Percentiles rank a stretch among this genome's conserved stretches.
Conservation (phyloP, 495 filamentous ascomycete genomes). For the Daldinia loculata region DNA sequence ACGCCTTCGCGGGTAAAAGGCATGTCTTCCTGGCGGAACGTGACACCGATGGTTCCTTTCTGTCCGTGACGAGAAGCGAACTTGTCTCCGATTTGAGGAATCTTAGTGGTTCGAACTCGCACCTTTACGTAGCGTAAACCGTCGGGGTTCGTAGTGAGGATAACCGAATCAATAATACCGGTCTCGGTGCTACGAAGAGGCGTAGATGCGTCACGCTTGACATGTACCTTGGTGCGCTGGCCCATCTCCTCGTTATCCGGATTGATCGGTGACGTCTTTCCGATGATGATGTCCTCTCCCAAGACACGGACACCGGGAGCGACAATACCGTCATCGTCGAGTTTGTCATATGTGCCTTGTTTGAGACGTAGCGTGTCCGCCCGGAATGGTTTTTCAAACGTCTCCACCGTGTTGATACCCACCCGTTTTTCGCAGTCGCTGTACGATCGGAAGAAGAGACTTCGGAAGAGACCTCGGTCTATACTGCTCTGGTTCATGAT, state of each 20-base stretch:
- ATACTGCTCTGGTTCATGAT: slow-evolving; percentile 99
- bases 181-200: slow-evolving; percentile 94
- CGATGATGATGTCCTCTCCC: slow-evolving; percentile 98
- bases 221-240: slow-evolving; percentile 85
- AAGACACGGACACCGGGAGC: slow-evolving; percentile 92
- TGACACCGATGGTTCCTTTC: slow-evolving; percentile 99
- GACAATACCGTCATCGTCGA: slow-evolving; percentile 94
- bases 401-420: slow-evolving; percentile 86
- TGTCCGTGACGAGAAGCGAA: slow-evolving; percentile 99
- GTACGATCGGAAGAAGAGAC: slow-evolving; percentile 97
- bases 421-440: slow-evolving; percentile 95
- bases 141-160: slow-evolving; percentile 91
- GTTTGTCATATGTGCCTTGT: slow-evolving; percentile 96
- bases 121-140: slow-evolving; percentile 95
- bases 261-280: slow-evolving; percentile 93
- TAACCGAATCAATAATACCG: slow-evolving; percentile 92
- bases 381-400: slow-evolving; percentile 94
- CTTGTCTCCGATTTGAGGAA: slow-evolving; percentile 98
- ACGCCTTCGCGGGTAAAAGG: slow-evolving; percentile 94
- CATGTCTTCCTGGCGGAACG: slow-evolving; percentile 97
- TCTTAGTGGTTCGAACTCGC: slow-evolving; percentile 94
- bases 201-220: slow-evolving; percentile 93
- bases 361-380: slow-evolving; percentile 87
- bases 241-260: slow-evolving; percentile 94
- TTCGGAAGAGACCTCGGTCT: slow-evolving; percentile 95